Percentiles rank a stretch among this genome's conserved stretches.
phyloP scores from a whole-genome alignment of 768 basidiomycete species.

The Tricholoma sp. region DNA sequence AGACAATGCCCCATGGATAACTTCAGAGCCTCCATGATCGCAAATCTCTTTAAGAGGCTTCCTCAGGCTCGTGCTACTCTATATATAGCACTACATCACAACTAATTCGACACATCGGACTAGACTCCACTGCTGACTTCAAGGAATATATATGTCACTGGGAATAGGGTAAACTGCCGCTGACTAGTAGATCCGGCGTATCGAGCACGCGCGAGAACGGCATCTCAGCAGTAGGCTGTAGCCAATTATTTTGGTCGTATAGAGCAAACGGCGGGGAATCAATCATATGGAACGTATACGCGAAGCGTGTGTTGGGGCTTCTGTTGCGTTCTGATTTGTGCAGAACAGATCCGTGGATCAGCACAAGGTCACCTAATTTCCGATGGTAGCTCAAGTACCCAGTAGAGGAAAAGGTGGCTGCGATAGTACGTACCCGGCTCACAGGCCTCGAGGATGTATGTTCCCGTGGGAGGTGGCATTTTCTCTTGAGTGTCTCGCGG shows the following conservation, averaged over 20 bases:
- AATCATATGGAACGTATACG: conserved; percentile 97
- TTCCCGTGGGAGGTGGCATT: conserved; percentile 27
- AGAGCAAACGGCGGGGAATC: conserved; percentile 63
- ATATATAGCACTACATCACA: no score
- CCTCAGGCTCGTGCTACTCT: no score
- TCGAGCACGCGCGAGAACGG: conserved; percentile 67
- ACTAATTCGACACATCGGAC: no score
- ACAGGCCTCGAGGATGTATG: conserved; percentile 67
- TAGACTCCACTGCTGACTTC: no score
- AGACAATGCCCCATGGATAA: no score
- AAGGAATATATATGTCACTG: no score
- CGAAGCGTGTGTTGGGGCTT: conserved; percentile 75
- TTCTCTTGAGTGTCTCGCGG: conserved; percentile 31
- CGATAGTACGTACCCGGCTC: conserved; percentile 50
- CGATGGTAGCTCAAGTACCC: background rate
- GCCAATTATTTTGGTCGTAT: conserved; percentile 93
- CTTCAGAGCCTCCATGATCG: no score
- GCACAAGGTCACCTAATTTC: conserved; percentile 71
- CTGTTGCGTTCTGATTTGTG: conserved; percentile 90
- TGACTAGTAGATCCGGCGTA: conserved; percentile 4
- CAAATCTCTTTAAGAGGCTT: no score
- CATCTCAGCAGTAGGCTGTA: conserved; percentile 82
- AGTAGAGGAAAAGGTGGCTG: background rate
- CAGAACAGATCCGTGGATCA: conserved; percentile 90
- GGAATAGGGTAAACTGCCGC: background rate